phyloP scores from a whole-genome alignment of 1,139 yeast genomes.

The Hanseniaspora gamundiae region DNA sequence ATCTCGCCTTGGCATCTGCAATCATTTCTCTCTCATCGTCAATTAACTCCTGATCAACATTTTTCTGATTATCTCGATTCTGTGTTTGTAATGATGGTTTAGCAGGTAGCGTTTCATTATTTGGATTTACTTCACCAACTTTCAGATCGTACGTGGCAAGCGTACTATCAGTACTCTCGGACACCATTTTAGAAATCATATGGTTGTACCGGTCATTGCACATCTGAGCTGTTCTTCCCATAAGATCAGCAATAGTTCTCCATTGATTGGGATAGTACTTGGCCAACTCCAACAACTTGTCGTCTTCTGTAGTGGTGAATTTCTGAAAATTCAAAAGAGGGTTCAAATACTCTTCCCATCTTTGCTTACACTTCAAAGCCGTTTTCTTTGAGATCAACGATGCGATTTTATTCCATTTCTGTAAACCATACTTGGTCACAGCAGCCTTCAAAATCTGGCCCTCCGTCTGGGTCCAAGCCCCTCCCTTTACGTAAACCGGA shows the following conservation, averaged over 20 bases:
- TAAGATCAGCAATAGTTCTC: conserved; percentile 71
- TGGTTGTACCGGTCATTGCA: conserved; percentile 82
- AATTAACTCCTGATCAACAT: background rate
- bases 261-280: conserved; percentile 82
- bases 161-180: background rate
- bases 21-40: conserved; percentile 67
- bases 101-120: conserved; percentile 77
- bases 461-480: conserved; percentile 84
- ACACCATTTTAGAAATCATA: conserved; percentile 28
- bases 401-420: conserved; percentile 91
- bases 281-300: conserved; percentile 52
- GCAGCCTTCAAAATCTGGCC: conserved; percentile 88
- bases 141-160: conserved; percentile 11
- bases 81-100: conserved; percentile 18
- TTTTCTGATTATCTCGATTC: background rate
- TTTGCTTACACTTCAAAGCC: conserved; percentile 82
- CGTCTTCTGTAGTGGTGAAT: conserved; percentile 76
- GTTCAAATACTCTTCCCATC: conserved; percentile 86
- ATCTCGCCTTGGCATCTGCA: conserved; percentile 82
- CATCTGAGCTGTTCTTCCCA: conserved; percentile 79
- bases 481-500: conserved; percentile 76
- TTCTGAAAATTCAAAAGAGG: conserved; percentile 53
- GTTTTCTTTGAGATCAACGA: conserved; percentile 75
- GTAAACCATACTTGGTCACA: conserved; percentile 81
- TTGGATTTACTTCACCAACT: conserved; percentile 49